These are phyloP conservation scores for Monosporascus sp. DNA, from an alignment of 2,329 filamentous ascomycete genomes.

Conservation along the genomic window DNA sequence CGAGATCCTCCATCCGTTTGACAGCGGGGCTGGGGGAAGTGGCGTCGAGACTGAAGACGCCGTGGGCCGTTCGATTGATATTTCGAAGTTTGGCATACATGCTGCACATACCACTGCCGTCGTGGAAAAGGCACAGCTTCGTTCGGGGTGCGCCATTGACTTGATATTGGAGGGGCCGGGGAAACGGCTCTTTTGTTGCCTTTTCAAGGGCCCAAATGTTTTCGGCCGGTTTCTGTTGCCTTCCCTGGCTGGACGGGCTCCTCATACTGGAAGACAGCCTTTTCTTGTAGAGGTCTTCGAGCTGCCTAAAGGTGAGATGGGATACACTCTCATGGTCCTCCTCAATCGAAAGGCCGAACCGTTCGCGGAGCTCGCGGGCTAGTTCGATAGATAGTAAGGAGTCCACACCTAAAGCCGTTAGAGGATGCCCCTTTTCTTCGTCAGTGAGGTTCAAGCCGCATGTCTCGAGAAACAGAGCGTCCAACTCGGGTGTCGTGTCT, in stretches of 20 bases:
- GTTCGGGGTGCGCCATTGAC: background rate
- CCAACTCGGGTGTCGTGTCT: background rate
- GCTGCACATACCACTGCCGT: constrained; percentile 22
- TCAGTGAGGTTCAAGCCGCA: constrained; percentile 18
- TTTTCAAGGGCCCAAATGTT: background rate
- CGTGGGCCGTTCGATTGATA: constrained; percentile 2
- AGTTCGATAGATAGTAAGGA: constrained; percentile 23
- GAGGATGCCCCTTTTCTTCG: constrained; percentile 1
- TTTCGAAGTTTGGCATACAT: constrained; percentile 3
- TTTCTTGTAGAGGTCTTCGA: constrained; percentile 3
- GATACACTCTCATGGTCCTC: constrained; percentile 5
- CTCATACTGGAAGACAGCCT: background rate
- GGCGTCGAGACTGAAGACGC: constrained; percentile 3
- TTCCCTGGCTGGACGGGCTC: background rate
- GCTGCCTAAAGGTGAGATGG: constrained; percentile 6
- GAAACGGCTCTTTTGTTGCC: background rate
- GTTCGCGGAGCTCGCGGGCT: constrained; percentile 9
- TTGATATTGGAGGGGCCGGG: background rate
- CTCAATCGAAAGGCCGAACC: constrained; percentile 17
- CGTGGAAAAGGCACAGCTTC: constrained; percentile 23
- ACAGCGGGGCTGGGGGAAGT: constrained; percentile 1
- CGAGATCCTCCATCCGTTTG: constrained; percentile 12
- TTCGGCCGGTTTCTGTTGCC: background rate
- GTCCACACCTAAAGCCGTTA: constrained; percentile 19
- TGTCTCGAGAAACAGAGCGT: constrained; percentile 15